Evolutionary conservation across 805 yeast species (phyloP).

Genomic region (Schizosaccharomyces japonicus): DNA sequence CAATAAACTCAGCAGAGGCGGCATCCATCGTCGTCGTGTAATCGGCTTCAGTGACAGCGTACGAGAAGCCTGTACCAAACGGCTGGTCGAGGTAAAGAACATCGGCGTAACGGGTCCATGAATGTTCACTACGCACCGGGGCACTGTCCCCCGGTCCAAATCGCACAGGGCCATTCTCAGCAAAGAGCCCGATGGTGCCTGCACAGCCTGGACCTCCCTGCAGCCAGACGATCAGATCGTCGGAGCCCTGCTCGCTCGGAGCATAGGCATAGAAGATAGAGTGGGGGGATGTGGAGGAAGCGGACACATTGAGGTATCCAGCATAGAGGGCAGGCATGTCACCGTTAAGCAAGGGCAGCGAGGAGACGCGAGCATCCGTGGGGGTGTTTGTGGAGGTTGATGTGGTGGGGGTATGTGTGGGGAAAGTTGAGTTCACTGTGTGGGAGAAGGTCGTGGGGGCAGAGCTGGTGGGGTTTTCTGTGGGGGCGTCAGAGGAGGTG

Average conservation of each 20-base stretch:
- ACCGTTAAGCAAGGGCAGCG: background rate
- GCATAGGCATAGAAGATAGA: slow-evolving; percentile 48
- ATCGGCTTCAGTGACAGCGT: slow-evolving; percentile 27
- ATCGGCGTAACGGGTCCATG: slow-evolving; percentile 71
- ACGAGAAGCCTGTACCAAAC: slow-evolving; percentile 75
- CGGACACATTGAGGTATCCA: background rate
- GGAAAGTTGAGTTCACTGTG: no score
- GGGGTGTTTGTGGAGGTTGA: background rate
- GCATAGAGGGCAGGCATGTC: background rate
- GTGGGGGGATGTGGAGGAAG: background rate
- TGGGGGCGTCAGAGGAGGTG: no score
- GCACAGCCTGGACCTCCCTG: slow-evolving; percentile 94
- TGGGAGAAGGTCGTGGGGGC: no score
- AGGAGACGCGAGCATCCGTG: background rate
- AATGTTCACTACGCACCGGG: slow-evolving; percentile 34
- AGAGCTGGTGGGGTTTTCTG: no score
- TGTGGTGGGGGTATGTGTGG: no score
- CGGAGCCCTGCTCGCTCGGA: slow-evolving; percentile 67
- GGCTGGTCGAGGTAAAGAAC: slow-evolving; percentile 88
- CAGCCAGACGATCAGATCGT: slow-evolving; percentile 69
- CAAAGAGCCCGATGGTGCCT: slow-evolving; percentile 63
- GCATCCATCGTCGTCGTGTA: slow-evolving; percentile 43
- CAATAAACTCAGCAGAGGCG: slow-evolving; percentile 64
- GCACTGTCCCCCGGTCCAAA: slow-evolving; percentile 25
- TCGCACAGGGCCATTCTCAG: slow-evolving; percentile 65